phyloP scores from a whole-genome alignment of 2,329 filamentous ascomycete species.

The Colletotrichum zoysiae region DNA sequence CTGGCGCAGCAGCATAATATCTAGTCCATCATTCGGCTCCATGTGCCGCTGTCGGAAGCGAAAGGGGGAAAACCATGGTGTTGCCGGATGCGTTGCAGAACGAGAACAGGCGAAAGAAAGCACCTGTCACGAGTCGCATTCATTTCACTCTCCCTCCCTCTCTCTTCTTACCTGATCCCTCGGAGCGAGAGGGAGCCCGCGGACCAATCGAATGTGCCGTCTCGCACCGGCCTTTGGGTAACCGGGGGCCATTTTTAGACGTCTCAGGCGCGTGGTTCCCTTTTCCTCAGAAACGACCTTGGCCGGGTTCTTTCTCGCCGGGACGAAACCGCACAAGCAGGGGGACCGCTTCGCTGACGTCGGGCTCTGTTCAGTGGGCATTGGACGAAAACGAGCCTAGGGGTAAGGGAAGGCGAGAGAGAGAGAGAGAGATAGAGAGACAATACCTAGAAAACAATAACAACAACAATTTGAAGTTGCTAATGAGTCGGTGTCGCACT shows the following conservation, averaged over 20 bases:
- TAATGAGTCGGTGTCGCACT: not conserved
- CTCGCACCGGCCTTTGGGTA: not conserved
- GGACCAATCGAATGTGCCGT: slow-evolving; percentile 1
- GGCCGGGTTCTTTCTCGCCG: slow-evolving; percentile 13
- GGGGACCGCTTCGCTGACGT: slow-evolving; percentile 29
- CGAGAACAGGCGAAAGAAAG: slow-evolving; percentile 19
- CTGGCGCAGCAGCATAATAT: not conserved
- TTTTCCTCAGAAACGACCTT: slow-evolving; percentile 12
- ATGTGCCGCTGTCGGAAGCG: slow-evolving; percentile 14
- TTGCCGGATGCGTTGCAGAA: slow-evolving; percentile 33
- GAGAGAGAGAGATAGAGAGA: too few species aligned
- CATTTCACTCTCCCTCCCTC: not conserved
- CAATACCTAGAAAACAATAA: too few species aligned
- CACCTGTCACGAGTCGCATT: slow-evolving; percentile 8
- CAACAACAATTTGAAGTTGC: not conserved
- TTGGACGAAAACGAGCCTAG: not conserved
- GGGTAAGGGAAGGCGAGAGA: too few species aligned
- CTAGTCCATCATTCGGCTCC: not conserved
- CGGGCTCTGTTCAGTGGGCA: slow-evolving; percentile 26
- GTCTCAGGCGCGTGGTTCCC: slow-evolving; percentile 35
- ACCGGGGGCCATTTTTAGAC: slow-evolving; percentile 33
- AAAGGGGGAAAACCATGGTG: slow-evolving; percentile 22
- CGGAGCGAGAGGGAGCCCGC: not conserved
- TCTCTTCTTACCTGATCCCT: not conserved
- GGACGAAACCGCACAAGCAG: slow-evolving; percentile 25